Base-by-base conservation (phyloP, 2,329 filamentous ascomycete species). In the Talaromyces albobiverticillius region DNA sequence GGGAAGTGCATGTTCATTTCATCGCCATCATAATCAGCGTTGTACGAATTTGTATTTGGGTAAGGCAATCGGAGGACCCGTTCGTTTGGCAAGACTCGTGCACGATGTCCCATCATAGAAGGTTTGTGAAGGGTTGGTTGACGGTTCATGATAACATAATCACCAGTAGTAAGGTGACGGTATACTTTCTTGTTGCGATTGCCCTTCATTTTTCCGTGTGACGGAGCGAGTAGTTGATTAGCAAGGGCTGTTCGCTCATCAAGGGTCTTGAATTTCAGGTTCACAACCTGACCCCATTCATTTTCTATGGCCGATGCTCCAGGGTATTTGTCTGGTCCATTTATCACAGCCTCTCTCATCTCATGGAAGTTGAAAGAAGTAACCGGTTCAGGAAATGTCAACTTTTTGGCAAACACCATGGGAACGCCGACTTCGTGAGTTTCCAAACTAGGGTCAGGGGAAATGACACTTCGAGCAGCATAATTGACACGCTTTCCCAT, bases 1-100 rank as follows among this genome's bases (percentile, higher is more conserved):
- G 94, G 94, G 67, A 99, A 97, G 74, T 99, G 94, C 92, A 99
- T 95, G 71, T 99, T 99, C 94, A 99, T 99, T 73, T 99, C 94
- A 69, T 99, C 94, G 71, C 94, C 94, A 67, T 99, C 95, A 67
- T 99, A 99, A 80, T 99, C 94, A 29, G 94, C 94, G 64, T 99
- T 99, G 79, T 99, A 99, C 0, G 94, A 96, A 67, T 99, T 99
- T 72, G 94, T 97, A 71, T 99, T 99, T 64, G 94, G 93, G 74
- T 99, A 99, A 77, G 99, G 94, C 93, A 99, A 97, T 61, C 94
- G 91, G 69, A 99, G 92, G 0, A 94, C 97, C 75, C 95, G 95
- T 71, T 99, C 95, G 32, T 91, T 92, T 0, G 90, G 89, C 16
- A 99, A 76, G 5, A 99, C 93, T 57, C 92, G 85, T 49, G 94